These are phyloP conservation scores for Mycena capillaripes DNA, from an alignment of 768 basidiomycete genomes.

Conservation along the genomic window DNA sequence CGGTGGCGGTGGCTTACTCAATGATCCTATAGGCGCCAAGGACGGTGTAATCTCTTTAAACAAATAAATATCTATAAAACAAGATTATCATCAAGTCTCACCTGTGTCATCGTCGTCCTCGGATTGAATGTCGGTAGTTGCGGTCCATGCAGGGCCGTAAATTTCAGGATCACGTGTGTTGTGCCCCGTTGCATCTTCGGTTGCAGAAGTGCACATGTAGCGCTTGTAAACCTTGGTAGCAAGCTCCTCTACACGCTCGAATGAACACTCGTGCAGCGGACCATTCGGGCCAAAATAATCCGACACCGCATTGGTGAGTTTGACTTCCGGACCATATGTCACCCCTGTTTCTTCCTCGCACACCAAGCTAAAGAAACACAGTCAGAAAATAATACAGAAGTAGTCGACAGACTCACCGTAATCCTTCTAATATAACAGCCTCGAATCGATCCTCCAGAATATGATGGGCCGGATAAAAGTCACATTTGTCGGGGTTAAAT, in stretches of 20 bases:
- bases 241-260: slow-evolving; percentile 10
- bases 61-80: neutral
- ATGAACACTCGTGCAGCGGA: neutral
- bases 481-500: slow-evolving; percentile 33
- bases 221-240: slow-evolving; percentile 10
- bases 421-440: slow-evolving; percentile 1
- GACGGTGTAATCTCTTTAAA: neutral
- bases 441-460: slow-evolving; percentile 36
- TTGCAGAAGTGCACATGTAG: slow-evolving; percentile 19
- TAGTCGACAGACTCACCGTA: slow-evolving; percentile 22
- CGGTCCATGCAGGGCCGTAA: slow-evolving; percentile 2
- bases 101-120: neutral
- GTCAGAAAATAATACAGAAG: neutral
- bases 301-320: neutral
- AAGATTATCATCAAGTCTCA: neutral
- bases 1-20: neutral
- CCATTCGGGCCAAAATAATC: neutral
- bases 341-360: neutral
- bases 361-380: neutral
- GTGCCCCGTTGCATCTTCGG: slow-evolving; percentile 21
- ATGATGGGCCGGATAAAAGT: slow-evolving; percentile 36
- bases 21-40: neutral
- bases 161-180: neutral
- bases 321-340: neutral
- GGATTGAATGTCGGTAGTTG: neutral